Conservation (phyloP, 2,329 filamentous ascomycete species). For the Claviceps capensis region DNA sequence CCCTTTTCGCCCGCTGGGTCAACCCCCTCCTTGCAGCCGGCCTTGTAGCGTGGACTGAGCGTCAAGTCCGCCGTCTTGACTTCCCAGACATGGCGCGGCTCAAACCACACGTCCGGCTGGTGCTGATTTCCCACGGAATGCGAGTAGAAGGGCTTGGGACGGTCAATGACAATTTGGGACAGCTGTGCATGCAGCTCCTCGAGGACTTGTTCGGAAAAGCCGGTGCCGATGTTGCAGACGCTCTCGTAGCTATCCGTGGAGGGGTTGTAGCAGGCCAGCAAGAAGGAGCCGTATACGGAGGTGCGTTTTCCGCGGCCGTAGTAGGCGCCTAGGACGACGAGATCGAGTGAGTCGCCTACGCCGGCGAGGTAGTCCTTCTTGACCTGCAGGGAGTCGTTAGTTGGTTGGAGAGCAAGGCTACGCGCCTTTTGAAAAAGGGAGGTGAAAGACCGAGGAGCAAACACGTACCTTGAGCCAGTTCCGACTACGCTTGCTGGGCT, state of each 20-base stretch:
- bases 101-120: slow-evolving; percentile 97
- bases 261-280: slow-evolving; percentile 86
- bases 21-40: slow-evolving; percentile 71
- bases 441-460: neutral
- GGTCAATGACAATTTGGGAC: slow-evolving; percentile 67
- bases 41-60: slow-evolving; percentile 82
- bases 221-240: slow-evolving; percentile 96
- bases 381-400: slow-evolving; percentile 37
- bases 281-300: slow-evolving; percentile 87
- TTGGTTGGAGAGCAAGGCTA: neutral
- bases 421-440: neutral
- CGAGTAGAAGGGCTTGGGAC: slow-evolving; percentile 85
- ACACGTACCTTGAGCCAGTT: slow-evolving; percentile 84
- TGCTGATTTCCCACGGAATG: slow-evolving; percentile 77
- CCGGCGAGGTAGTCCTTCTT: slow-evolving; percentile 97
- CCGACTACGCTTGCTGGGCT: slow-evolving; percentile 87
- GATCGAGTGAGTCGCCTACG: slow-evolving; percentile 87
- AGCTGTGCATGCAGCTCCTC: slow-evolving; percentile 71
- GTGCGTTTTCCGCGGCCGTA: slow-evolving; percentile 91
- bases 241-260: slow-evolving; percentile 75
- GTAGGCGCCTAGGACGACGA: slow-evolving; percentile 92
- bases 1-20: slow-evolving; percentile 59
- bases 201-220: slow-evolving; percentile 90
- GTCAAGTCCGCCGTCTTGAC: slow-evolving; percentile 95
- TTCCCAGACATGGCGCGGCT: slow-evolving; percentile 90